Conservation (phyloP, 2,329 filamentous ascomycete genomes). For the Clonostachys chloroleuca region DNA sequence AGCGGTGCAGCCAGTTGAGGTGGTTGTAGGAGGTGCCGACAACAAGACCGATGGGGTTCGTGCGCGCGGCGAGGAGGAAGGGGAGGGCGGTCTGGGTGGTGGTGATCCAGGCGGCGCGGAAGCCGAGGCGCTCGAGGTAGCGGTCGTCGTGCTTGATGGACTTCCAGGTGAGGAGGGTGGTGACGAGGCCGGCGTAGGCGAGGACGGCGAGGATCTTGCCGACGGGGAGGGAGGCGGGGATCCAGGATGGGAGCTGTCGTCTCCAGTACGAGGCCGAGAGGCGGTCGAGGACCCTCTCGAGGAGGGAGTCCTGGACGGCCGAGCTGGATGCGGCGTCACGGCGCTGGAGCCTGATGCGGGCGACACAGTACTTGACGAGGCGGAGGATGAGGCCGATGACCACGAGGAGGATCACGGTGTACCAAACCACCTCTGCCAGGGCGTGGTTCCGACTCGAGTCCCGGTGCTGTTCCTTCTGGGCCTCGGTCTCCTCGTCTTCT, state of each 20-base stretch:
- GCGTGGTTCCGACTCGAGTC: not conserved
- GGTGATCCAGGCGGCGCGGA: constrained; percentile 16
- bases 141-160: constrained; percentile 16
- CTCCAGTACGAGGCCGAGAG: not conserved
- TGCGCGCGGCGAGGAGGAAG: constrained; percentile 82
- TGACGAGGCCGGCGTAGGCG: constrained; percentile 10
- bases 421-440: not conserved
- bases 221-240: constrained; percentile 3
- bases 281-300: not conserved
- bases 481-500: not conserved
- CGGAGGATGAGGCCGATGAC: not conserved
- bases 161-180: constrained; percentile 14
- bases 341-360: too few species aligned
- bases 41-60: constrained; percentile 83
- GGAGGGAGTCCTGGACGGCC: not conserved
- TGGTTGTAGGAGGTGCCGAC: constrained; percentile 91
- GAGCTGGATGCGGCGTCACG: too few species aligned
- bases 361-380: not conserved
- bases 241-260: too few species aligned
- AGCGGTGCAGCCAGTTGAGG: constrained; percentile 73
- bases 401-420: not conserved
- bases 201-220: constrained; percentile 7
- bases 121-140: constrained; percentile 14
- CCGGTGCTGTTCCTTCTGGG: not conserved
- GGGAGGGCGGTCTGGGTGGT: constrained; percentile 29